These are phyloP conservation scores for Wallacemonas sp. DNA, from an alignment of 208 protist genomes.

Conservation along the genomic window DNA sequence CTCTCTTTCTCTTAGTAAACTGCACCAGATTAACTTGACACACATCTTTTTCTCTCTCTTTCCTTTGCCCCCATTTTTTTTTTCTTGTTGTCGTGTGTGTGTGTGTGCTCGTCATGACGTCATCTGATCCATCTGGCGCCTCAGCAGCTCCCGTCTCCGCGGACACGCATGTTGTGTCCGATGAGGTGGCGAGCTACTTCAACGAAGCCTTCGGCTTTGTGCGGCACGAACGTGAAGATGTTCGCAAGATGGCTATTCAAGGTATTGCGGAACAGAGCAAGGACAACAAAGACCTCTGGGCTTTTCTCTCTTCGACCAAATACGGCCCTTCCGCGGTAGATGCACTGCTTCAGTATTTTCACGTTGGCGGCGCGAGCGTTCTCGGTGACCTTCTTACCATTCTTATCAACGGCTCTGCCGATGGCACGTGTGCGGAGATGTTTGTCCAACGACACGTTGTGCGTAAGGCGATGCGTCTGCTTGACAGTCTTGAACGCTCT, in stretches of 20 bases:
- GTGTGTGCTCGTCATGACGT: too few relatives aligned
- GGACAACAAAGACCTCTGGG: slow-evolving; percentile 58
- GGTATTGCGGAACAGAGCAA: slow-evolving; percentile 79
- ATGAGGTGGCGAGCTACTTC: slow-evolving; percentile 36
- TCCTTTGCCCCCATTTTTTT: too few relatives aligned
- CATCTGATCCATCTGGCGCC: background rate
- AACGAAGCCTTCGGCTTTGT: slow-evolving; percentile 74
- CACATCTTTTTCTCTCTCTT: too few relatives aligned
- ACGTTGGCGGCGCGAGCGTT: slow-evolving; percentile 37
- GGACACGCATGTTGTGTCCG: background rate
- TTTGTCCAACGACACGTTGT: slow-evolving; percentile 65
- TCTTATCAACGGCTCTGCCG: slow-evolving; percentile 73
- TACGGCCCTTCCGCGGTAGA: slow-evolving; percentile 51
- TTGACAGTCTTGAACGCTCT: slow-evolving; percentile 63
- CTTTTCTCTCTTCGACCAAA: slow-evolving; percentile 38
- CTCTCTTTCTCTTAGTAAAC: too few relatives aligned
- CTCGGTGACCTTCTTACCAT: slow-evolving; percentile 80
- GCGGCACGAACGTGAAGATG: slow-evolving; percentile 66
- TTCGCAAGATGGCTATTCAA: slow-evolving; percentile 81
- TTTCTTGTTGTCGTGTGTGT: too few relatives aligned
- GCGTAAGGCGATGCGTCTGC: slow-evolving; percentile 74
- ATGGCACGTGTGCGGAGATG: slow-evolving; percentile 70
- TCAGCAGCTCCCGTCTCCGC: background rate
- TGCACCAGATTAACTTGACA: too few relatives aligned
- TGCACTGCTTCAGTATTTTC: slow-evolving; percentile 58